Conservation (phyloP, 2,329 filamentous ascomycete genomes). For the Venturia aucupariae region DNA sequence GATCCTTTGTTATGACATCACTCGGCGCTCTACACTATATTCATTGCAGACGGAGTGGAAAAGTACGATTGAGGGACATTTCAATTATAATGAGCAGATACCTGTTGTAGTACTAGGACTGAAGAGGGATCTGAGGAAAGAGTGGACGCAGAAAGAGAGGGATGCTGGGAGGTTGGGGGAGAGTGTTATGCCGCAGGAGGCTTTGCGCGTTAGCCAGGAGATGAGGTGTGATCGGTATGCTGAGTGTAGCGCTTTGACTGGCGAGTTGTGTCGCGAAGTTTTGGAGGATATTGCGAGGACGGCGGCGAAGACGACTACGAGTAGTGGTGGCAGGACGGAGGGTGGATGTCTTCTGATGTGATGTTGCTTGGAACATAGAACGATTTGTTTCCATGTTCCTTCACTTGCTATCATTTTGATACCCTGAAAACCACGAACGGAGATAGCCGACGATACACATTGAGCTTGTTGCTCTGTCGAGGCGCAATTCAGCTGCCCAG, state of each 20-base stretch:
- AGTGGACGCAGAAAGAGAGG: slow-evolving; percentile 29
- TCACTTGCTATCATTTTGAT: background rate
- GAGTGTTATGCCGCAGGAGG: slow-evolving; percentile 44
- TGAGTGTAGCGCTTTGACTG: slow-evolving; percentile 53
- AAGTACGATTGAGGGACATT: slow-evolving; percentile 39
- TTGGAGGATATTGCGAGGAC: slow-evolving; percentile 52
- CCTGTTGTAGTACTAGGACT: slow-evolving; percentile 52
- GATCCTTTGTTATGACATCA: slow-evolving; percentile 51
- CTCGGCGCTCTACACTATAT: slow-evolving; percentile 40
- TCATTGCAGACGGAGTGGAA: slow-evolving; percentile 39
- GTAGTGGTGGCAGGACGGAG: slow-evolving; percentile 39
- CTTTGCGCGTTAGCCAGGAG: slow-evolving; percentile 43
- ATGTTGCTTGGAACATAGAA: background rate
- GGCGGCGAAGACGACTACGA: slow-evolving; percentile 49
- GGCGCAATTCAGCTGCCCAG: too few species aligned
- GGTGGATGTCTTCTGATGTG: background rate
- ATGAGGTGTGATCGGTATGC: slow-evolving; percentile 54
- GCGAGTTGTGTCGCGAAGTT: slow-evolving; percentile 49
- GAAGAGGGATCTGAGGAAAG: slow-evolving; percentile 46
- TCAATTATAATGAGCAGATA: slow-evolving; percentile 42
- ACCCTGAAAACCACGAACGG: background rate
- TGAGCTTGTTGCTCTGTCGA: too few species aligned
- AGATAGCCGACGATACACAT: background rate
- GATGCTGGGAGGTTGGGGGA: slow-evolving; percentile 21
- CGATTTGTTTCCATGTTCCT: background rate